Evolutionary conservation across 805 yeast genomes (phyloP), one percentile per base, ranked within the genome.

Genomic region (Wickerhamomyces chaumierensis): DNA sequence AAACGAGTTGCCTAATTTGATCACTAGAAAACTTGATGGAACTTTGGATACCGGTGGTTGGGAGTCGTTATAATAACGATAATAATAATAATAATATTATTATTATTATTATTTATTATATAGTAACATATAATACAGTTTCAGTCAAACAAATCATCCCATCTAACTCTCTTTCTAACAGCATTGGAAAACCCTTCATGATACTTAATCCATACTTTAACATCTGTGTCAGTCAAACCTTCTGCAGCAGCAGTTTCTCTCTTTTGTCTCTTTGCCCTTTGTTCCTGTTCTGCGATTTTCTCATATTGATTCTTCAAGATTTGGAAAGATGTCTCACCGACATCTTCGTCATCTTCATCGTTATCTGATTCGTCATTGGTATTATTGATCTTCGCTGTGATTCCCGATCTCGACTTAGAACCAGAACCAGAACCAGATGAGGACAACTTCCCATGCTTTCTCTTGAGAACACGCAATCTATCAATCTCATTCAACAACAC

Each of bases 171-270:
- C 51, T 84, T 85, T 27, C 94, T 62, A 2, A 87, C 96, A 0
- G 96, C 96, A 56, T 85, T 81, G 5, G 94, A 82, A 52, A 81
- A 87, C 1, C 96, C 96, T 59, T 87, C 96, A 45, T 81, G 82
- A 53, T 79, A 86, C 52, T 81, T 85, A n/a, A 87, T 83, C 96
- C 96, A 87, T 35, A 76, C 68, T 48, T 75, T 62, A 23, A 57
- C 52, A 33, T 31, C 35, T 37, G 39, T n/a, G n/a, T n/a, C n/a
- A n/a, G n/a, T n/a, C n/a, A n/a, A n/a, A n/a, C n/a, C n/a, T n/a
- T n/a, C n/a, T n/a, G n/a, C n/a, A n/a, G n/a, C n/a, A n/a, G n/a
- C n/a, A n/a, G n/a, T n/a, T n/a, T n/a, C n/a, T n/a, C n/a, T 42
- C 39, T 42, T 50, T 45, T 38, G 52, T 37, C 36, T 47, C 51